These are phyloP conservation scores for Amborella trichopoda DNA, from an alignment of 164 flowering plant genomes.

Conservation along the genomic window DNA sequence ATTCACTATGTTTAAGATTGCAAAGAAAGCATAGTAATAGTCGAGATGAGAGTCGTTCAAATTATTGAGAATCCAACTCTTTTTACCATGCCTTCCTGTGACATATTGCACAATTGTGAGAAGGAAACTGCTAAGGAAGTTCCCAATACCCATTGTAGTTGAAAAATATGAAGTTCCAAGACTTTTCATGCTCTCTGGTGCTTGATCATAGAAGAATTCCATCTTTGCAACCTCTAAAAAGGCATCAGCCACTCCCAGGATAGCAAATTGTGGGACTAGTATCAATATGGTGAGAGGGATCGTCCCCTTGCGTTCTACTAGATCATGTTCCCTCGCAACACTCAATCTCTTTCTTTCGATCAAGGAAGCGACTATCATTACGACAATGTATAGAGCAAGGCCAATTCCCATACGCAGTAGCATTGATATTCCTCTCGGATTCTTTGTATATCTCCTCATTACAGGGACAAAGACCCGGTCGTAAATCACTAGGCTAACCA, in stretches of 20 bases:
- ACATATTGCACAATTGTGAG: conserved; percentile 16
- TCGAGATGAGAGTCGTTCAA: conserved; percentile 29
- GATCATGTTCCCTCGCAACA: conserved; percentile 13
- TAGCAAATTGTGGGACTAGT: conserved; percentile 24
- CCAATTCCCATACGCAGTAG: conserved; percentile 27
- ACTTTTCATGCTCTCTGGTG: conserved; percentile 33
- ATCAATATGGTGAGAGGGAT: conserved; percentile 22
- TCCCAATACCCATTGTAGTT: conserved; percentile 22
- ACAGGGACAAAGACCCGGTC: conserved; percentile 15
- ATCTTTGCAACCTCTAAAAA: conserved; percentile 27
- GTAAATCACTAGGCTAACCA: conserved; percentile 19
- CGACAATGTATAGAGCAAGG: conserved; percentile 14
- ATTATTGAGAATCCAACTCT: conserved; percentile 28
- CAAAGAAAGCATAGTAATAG: conserved; percentile 12
- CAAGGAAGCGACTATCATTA: conserved; percentile 16
- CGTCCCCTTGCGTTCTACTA: conserved; percentile 6
- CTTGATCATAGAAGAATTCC: conserved; percentile 35
- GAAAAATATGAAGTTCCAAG: conserved; percentile 23
- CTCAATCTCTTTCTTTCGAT: conserved; percentile 14
- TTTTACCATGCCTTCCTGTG: conserved; percentile 16
- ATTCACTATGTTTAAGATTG: background rate
- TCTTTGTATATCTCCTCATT: conserved; percentile 13
- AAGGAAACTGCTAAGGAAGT: conserved; percentile 25
- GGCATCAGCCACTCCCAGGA: conserved; percentile 25
- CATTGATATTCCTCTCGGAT: conserved; percentile 25